A percentile compares a stretch with the other conserved stretches of the same genome.
These are phyloP conservation scores for Blepharisma japonicum DNA, from an alignment of 73 alveolate species.

Conservation along the genomic window DNA sequence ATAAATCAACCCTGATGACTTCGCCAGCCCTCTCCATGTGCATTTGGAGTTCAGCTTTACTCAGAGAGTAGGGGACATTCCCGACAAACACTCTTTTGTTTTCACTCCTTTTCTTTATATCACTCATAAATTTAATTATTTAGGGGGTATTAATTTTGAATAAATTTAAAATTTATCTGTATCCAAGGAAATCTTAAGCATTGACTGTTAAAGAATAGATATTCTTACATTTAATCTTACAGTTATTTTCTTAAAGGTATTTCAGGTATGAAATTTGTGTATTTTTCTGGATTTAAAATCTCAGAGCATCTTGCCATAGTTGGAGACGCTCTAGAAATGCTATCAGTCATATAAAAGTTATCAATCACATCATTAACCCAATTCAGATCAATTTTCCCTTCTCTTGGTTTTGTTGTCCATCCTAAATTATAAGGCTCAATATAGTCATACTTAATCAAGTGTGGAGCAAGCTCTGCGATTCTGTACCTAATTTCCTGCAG, in stretches of 20 bases:
- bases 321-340: constrained; percentile 62
- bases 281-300: too few species aligned
- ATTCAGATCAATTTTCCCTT: constrained; percentile 42
- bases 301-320: constrained; percentile 80
- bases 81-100: constrained; percentile 25
- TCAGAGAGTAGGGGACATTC: background rate
- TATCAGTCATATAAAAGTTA: constrained; percentile 86
- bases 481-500: constrained; percentile 71
- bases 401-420: constrained; percentile 43
- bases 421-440: constrained; percentile 73
- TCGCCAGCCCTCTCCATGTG: constrained; percentile 52
- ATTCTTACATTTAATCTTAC: too few species aligned
- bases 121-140: too few species aligned
- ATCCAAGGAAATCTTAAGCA: too few species aligned
- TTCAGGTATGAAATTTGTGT: too few species aligned
- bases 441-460: constrained; percentile 67
- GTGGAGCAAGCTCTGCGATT: constrained; percentile 86
- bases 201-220: too few species aligned
- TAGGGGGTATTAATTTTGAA: too few species aligned
- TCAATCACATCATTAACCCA: background rate
- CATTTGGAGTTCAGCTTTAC: background rate
- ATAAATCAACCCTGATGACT: constrained; percentile 46
- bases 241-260: too few species aligned
- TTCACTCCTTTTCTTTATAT: too few species aligned
- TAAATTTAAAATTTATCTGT: too few species aligned